Base-by-base conservation (phyloP, 495 filamentous ascomycete species). In the Astrothelium macrocarpum region DNA sequence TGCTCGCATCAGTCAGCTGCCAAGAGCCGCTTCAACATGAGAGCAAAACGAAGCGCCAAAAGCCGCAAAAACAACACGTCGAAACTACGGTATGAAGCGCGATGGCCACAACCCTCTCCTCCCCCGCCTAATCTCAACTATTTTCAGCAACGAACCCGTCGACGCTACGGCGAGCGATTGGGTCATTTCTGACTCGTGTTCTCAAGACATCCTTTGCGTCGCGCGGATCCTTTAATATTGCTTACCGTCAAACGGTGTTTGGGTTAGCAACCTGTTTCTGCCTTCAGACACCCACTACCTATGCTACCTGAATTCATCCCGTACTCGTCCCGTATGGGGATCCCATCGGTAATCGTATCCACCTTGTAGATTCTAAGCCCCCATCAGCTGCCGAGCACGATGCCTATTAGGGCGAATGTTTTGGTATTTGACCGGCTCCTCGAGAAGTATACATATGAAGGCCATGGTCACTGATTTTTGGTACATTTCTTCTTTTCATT, bases 281-380 rank as follows among this genome's bases (percentile, higher is more conserved):
- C 23, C 49, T 29, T 20, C 20, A 20, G 12, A 56, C 7, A 28
- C 20, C n/a, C 25, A 29, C 49, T 25, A 20, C 5, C 29, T 29
- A 11, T 29, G 49, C 7, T 56, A 56, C 25, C 25, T 28, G n/a
- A 25, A 28, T 26, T 56, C 25, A 9, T 20, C 25, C 20, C 49
- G 4, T 29, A 12, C 25, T 29, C 25, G 49, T 56, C 5, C 49
- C 49, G 49, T 56, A 56, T 56, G 49, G 49, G 49, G 49, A 56
- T 56, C 49, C 49, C 29, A 10, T 29, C 49, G 20, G 49, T 56
- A n/a, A 56, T 56, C 49, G 49, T 56, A 29, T 56, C 49, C 49
- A 56, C 49, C 49, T 56, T 7, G 12, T 56, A 29, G 49, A 29
- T 20, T 56, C 49, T 56, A 56, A 56, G 49, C 49, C 49, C n/a